Evolutionary conservation across 1,284 basidiomycete genomes (phyloP).

Genomic region (Bjerkandera adusta): DNA sequence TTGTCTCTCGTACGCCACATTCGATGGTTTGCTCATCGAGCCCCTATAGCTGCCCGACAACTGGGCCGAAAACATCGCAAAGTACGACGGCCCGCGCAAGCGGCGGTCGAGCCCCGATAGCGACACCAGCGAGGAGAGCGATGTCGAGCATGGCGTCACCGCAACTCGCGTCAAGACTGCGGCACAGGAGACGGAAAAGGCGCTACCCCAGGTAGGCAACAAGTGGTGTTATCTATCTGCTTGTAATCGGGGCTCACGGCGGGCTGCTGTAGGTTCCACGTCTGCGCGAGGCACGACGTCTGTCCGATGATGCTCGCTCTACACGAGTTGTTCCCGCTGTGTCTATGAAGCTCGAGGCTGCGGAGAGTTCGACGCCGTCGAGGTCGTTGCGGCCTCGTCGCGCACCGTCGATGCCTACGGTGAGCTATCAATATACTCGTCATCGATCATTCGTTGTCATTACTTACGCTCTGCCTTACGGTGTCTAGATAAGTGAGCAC

Average conservation of each 20-base stretch:
- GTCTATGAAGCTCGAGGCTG: conserved; percentile 13
- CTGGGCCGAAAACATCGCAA: conserved; percentile 46
- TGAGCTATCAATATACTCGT: conserved; percentile 1
- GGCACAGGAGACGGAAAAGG: conserved; percentile 11
- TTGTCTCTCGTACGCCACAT: conserved; percentile 6
- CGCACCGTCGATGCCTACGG: background rate
- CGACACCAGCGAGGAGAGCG: background rate
- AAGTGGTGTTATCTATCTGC: conserved; percentile 3
- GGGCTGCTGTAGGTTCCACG: conserved; percentile 8
- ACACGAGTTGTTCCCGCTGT: conserved; percentile 3
- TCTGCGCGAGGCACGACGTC: conserved; percentile 4
- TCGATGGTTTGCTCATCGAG: conserved; percentile 16
- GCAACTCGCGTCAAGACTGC: background rate
- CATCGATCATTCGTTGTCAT: background rate
- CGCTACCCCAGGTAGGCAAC: conserved; percentile 10
- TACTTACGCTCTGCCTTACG: no score
- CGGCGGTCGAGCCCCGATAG: conserved; percentile 17
- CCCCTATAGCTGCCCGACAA: conserved; percentile 46
- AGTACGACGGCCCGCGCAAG: conserved; percentile 32
- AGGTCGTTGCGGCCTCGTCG: background rate
- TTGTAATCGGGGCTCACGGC: background rate
- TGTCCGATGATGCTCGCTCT: conserved; percentile 11
- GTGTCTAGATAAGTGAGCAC: conserved; percentile 1
- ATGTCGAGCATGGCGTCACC: conserved; percentile 1
- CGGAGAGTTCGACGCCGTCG: background rate